Base-by-base conservation (phyloP, 2,329 filamentous ascomycete species). In the Chalara sp. region DNA sequence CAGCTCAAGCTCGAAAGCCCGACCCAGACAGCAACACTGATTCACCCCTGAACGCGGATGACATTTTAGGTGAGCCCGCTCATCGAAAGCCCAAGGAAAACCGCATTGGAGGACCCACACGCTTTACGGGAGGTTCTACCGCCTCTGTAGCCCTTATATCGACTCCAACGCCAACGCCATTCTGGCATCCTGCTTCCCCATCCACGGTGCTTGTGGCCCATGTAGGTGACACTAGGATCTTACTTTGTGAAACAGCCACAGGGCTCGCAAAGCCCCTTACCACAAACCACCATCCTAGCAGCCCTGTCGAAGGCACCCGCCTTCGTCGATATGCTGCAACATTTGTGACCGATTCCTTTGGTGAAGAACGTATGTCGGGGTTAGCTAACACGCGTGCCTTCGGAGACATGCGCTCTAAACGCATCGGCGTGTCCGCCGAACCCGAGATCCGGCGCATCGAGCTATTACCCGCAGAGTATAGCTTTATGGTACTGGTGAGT, bases 321-420 rank as follows among this genome's bases (percentile, higher is more conserved):
- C 78, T 99, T 29, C 86, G 91, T 43, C 84, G 91, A 46, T 97
- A 91, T 65, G 87, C 90, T 1, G 81, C 87, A 32, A 85, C 86
- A 3, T 92, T 97, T 65, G 86, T 96, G 13, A 93, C 92, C 0
- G 93, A 99, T 70, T 95, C 89, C 33, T 99, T 99, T 67, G 93
- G 93, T 64, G 93, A 99, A 70, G 91, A 97, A 70, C 89, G 93
- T 59, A 93, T 99, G 68, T 84, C 84, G 11, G 92, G 93, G 0
- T 78, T 99, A 0, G 93, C 93, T 59, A 99, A 99, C 70, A 95
- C 89, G 32, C 87, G 93, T 32, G 80, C 93, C 4, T 97, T 99
- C 65, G 93, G 93, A 30, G 93, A 99, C 71, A 89, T 96, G 70
- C 79, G 80, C 33, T 88, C 84, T 51, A 99, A 99, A 70, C 86